Conservation (phyloP, 805 yeast species). For the Kuraishia floccosa region DNA sequence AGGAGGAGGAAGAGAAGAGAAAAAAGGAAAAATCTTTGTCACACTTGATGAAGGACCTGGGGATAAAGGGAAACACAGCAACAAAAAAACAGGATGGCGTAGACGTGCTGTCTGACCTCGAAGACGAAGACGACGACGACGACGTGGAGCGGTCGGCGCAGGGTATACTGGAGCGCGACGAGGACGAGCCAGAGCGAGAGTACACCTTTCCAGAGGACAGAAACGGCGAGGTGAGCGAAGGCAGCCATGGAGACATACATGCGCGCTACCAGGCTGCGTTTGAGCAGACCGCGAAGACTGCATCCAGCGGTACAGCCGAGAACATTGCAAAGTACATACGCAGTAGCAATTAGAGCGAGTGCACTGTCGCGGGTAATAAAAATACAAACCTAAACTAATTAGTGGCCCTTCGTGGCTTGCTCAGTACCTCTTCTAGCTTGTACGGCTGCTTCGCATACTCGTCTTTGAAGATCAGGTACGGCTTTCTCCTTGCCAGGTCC, state of each 20-base stretch:
- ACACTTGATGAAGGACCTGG: conserved; percentile 79
- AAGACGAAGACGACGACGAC: conserved; percentile 29
- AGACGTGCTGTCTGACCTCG: conserved; percentile 39
- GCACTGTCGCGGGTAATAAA: too few relatives aligned
- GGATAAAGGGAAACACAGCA: conserved; percentile 35
- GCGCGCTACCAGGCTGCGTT: conserved; percentile 65
- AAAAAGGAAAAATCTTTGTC: conserved; percentile 47
- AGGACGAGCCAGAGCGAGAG: conserved; percentile 38
- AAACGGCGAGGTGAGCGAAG: conserved; percentile 42
- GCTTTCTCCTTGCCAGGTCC: conserved; percentile 62
- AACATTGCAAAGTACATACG: conserved; percentile 55
- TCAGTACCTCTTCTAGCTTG: neutral
- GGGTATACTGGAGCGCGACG: conserved; percentile 37
- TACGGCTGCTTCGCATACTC: conserved; percentile 12
- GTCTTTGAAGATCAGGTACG: conserved; percentile 52
- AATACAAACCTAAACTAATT: neutral
- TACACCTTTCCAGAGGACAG: conserved; percentile 61
- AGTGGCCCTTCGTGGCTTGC: conserved; percentile 6
- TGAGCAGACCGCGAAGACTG: conserved; percentile 47
- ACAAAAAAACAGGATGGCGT: conserved; percentile 19
- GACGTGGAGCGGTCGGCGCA: conserved; percentile 36
- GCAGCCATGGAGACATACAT: conserved; percentile 42
- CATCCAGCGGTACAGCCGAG: conserved; percentile 60
- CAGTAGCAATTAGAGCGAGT: conserved; percentile 8
- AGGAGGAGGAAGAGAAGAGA: conserved; percentile 63